Percentiles rank a stretch among this genome's conserved stretches.
phyloP scores from a whole-genome alignment of 192 early-diverging fungal species.

The Radiomyces spectabilis region DNA sequence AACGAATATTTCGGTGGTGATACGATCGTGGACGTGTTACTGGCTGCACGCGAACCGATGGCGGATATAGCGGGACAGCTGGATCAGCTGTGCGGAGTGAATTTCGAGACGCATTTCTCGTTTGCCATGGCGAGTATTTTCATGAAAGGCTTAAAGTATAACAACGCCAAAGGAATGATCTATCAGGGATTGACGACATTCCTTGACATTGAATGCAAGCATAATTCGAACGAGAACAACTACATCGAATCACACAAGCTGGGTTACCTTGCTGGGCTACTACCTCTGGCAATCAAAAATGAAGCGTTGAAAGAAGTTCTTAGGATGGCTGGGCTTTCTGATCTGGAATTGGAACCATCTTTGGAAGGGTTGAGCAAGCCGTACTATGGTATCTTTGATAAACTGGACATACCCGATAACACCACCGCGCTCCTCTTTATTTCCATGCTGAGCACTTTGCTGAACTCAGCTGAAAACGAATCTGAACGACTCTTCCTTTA shows the following conservation, averaged over 20 bases:
- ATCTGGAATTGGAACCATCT: conserved; percentile 22
- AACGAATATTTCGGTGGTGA: conserved; percentile 65
- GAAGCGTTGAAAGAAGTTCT: conserved; percentile 54
- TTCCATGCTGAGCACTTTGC: conserved; percentile 60
- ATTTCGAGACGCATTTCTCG: conserved; percentile 81
- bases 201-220: conserved; percentile 64
- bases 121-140: conserved; percentile 78
- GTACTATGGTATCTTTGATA: conserved; percentile 62
- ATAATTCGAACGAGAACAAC: conserved; percentile 17
- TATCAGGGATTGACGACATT: conserved; percentile 64
- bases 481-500: conserved; percentile 69
- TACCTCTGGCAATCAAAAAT: conserved; percentile 74
- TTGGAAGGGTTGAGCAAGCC: too few relatives aligned
- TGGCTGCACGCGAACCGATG: conserved; percentile 65
- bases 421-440: conserved; percentile 55
- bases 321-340: conserved; percentile 42
- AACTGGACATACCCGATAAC: conserved; percentile 57
- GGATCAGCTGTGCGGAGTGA: conserved; percentile 69
- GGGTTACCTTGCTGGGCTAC: conserved; percentile 74
- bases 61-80: conserved; percentile 62
- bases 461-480: conserved; percentile 67
- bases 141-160: conserved; percentile 76
- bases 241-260: conserved; percentile 42
- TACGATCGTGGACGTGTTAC: conserved; percentile 62
- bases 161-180: conserved; percentile 65